Base-by-base conservation (phyloP, 1,284 basidiomycete genomes). In the Microbotryomycetes sp. region DNA sequence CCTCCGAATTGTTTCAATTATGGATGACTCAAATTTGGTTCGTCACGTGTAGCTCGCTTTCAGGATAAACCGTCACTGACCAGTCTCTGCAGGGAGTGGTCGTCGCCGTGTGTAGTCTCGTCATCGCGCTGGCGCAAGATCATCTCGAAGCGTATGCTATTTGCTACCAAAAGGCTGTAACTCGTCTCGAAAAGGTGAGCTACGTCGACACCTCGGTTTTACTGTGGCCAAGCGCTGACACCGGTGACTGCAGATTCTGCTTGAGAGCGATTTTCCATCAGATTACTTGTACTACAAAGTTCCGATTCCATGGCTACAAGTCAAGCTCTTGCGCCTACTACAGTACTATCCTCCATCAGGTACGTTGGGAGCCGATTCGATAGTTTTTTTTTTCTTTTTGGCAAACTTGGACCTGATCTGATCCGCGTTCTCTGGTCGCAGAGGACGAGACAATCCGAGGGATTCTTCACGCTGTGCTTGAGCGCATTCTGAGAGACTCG, bases 281-380 rank as follows among this genome's bases (percentile, higher is more conserved):
- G 87, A 91, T 59, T 97, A 98, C 74, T 82, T 93, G 30, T 99
- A 98, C 76, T 98, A 99, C 79, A 91, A 91, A 76, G 89, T 97
- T 3, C 96, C 96, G 23, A 89, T 91, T 36, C 94, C 94, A 0
- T 98, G 94, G 96, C 80, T 98, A 30, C 94, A 98, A 78, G 90
- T 97, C 68, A 97, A 97, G 77, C 82, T 98, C 5, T 80, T 99
- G 16, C 86, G 92, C 19, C 77, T 99, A 30, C 77, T 99, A 50
- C 96, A 98, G 75, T 96, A 96, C 76, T 98, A 97, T 74, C 86
- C 93, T 6, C 89, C 92, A 3, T 87, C 92, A 68, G 89, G 91
- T 92, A 64, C 63, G 81, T 36, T 32, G n/a, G n/a, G n/a, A n/a
- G n/a, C n/a, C n/a, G n/a, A n/a, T n/a, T n/a, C n/a, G n/a, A 4